A percentile compares a stretch with the other conserved stretches of the same genome.
Evolutionary conservation across 106 monocot genomes (phyloP).

Genomic region (Alisma plantagoaquatica): DNA sequence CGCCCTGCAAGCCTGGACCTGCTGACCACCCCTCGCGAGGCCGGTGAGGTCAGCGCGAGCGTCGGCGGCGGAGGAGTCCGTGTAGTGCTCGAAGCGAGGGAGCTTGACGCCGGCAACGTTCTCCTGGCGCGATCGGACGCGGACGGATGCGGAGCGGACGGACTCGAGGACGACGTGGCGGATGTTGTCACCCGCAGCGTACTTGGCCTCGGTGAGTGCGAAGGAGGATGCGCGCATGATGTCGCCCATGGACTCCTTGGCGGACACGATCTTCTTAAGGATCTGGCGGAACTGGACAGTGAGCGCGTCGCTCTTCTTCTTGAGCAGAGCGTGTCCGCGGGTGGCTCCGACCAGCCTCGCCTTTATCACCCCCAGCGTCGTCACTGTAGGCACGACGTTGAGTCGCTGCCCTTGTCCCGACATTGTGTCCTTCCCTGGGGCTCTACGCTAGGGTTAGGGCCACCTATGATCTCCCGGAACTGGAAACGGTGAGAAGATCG

Average conservation of each 20-base stretch:
- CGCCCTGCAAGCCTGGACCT: too few relatives aligned
- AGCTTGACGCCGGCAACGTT: constrained; percentile 1
- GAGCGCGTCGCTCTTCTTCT: too few relatives aligned
- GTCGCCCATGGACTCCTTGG: constrained; percentile 6
- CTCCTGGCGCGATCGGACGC: constrained; percentile 5
- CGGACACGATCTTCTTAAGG: constrained; percentile 3
- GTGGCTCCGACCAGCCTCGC: neutral
- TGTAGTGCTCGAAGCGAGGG: neutral
- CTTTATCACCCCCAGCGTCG: constrained; percentile 2
- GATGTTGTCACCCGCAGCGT: too few relatives aligned
- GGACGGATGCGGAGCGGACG: constrained; percentile 4
- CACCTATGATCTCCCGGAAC: too few relatives aligned
- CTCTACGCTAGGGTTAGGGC: too few relatives aligned
- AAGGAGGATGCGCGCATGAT: constrained; percentile 5
- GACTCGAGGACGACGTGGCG: constrained; percentile 4
- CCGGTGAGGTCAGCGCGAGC: neutral
- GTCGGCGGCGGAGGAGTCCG: neutral
- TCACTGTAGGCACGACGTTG: too few relatives aligned
- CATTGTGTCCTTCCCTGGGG: too few relatives aligned
- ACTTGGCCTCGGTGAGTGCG: constrained; percentile 5
- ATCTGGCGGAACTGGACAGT: constrained; percentile 8
- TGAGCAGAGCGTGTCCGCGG: too few relatives aligned
- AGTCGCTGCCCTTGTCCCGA: constrained; percentile 2
- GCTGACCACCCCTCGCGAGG: neutral
- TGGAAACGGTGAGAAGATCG: too few relatives aligned